Percentiles rank a stretch among this genome's conserved stretches.
Conservation (phyloP, 2,329 filamentous ascomycete genomes). For the Fusarium sambucinum region DNA sequence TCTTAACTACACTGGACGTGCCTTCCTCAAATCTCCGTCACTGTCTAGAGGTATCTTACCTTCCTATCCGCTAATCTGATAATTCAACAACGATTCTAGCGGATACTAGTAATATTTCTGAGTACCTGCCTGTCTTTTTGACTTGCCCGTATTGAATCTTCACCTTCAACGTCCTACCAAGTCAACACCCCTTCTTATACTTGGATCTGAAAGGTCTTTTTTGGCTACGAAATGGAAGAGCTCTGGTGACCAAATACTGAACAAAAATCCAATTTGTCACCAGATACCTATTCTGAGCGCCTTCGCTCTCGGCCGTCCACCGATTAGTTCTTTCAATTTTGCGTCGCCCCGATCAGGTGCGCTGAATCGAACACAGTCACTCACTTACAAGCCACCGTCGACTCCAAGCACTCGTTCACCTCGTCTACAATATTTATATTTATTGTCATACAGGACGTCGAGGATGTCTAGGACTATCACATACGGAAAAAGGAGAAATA, state of each 20-base stretch:
- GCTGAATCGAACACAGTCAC: constrained; percentile 3
- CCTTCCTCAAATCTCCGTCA: not conserved
- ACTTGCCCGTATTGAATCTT: not conserved
- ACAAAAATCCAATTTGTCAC: not conserved
- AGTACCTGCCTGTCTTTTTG: not conserved
- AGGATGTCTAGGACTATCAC: constrained; percentile 46
- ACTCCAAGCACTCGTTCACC: not conserved
- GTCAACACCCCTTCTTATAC: not conserved
- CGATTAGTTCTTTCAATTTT: constrained; percentile 7
- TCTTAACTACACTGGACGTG: not conserved
- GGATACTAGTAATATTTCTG: not conserved
- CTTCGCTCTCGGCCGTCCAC: constrained; percentile 1
- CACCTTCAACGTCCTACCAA: not conserved
- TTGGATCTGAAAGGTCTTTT: constrained; percentile 18
- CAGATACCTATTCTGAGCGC: not conserved
- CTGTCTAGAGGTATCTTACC: not conserved
- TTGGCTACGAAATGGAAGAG: constrained; percentile 13
- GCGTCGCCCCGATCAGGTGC: constrained; percentile 1
- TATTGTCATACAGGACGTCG: not conserved
- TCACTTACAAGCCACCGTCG: not conserved
- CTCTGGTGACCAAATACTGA: constrained; percentile 3
- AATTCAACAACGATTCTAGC: not conserved
- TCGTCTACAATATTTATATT: not conserved
- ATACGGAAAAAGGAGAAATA: constrained; percentile 50
- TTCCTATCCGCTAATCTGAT: not conserved